Evolutionary conservation across 2,329 filamentous ascomycete species (phyloP).

Genomic region (Penicillium brasilianum): DNA sequence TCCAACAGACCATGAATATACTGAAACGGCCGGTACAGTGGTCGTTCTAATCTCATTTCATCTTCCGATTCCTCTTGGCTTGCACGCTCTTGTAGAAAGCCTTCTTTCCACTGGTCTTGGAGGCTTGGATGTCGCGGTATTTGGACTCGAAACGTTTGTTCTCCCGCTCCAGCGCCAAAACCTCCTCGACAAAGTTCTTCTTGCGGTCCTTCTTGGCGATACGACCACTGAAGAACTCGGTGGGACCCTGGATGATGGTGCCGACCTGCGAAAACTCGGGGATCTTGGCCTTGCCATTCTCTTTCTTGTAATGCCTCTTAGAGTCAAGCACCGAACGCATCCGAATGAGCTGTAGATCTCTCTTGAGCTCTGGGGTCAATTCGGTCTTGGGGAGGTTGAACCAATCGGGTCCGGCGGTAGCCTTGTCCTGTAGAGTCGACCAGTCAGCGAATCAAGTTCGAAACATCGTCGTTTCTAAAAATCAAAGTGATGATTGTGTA

Average conservation of each 20-base stretch:
- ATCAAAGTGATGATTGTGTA: slow-evolving; percentile 20
- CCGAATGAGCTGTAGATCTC: slow-evolving; percentile 85
- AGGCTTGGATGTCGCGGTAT: slow-evolving; percentile 80
- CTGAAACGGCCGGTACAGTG: background rate
- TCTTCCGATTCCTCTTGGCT: slow-evolving; percentile 54
- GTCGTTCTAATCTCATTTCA: slow-evolving; percentile 26
- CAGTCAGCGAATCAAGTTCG: slow-evolving; percentile 32
- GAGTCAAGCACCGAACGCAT: slow-evolving; percentile 89
- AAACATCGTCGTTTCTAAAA: slow-evolving; percentile 9
- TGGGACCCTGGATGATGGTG: slow-evolving; percentile 84
- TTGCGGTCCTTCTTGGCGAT: slow-evolving; percentile 87
- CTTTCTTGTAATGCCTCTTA: slow-evolving; percentile 90
- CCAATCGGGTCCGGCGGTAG: slow-evolving; percentile 80
- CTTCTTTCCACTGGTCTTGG: slow-evolving; percentile 87
- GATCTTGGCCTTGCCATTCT: slow-evolving; percentile 68
- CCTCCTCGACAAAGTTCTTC: slow-evolving; percentile 82
- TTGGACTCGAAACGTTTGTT: slow-evolving; percentile 81
- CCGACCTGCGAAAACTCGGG: slow-evolving; percentile 90
- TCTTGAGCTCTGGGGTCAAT: slow-evolving; percentile 81
- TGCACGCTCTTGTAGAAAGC: slow-evolving; percentile 83
- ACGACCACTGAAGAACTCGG: slow-evolving; percentile 81
- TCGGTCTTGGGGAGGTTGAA: slow-evolving; percentile 85
- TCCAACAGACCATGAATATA: background rate
- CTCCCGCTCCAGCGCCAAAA: slow-evolving; percentile 69
- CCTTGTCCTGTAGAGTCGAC: slow-evolving; percentile 54